Conservation (phyloP, 305 asterid genomes). For the Fraxinus sp. region DNA sequence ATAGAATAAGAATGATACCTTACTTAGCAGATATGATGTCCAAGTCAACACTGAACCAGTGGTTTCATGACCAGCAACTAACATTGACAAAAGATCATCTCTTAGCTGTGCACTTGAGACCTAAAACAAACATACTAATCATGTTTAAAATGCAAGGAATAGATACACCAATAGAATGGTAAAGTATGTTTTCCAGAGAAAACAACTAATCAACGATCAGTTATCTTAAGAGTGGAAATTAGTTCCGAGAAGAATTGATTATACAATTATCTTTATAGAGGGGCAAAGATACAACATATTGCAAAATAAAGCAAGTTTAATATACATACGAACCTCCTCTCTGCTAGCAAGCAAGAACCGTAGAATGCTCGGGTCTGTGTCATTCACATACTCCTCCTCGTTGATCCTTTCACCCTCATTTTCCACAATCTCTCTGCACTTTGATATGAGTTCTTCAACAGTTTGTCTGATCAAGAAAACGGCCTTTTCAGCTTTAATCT, state of each 20-base stretch:
- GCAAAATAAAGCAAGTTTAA: slow-evolving; percentile 4
- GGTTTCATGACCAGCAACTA: slow-evolving; percentile 97
- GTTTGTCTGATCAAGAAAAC: slow-evolving; percentile 68
- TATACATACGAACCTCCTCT: slow-evolving; percentile 63
- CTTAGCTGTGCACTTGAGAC: slow-evolving; percentile 86
- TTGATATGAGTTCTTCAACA: slow-evolving; percentile 75
- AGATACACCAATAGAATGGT: not conserved
- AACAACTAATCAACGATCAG: not conserved
- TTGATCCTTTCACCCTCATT: slow-evolving; percentile 78
- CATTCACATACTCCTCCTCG: slow-evolving; percentile 86
- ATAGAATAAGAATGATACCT: slow-evolving; percentile 46
- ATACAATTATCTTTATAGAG: not conserved
- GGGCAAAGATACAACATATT: not conserved
- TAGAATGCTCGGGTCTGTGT: slow-evolving; percentile 84
- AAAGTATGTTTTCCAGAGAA: not conserved
- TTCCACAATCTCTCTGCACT: slow-evolving; percentile 85
- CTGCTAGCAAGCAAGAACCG: slow-evolving; percentile 95
- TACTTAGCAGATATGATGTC: slow-evolving; percentile 81
- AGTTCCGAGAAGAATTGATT: not conserved
- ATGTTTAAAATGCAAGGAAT: not conserved
- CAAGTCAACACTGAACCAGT: slow-evolving; percentile 94
- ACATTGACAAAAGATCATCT: slow-evolving; percentile 93
- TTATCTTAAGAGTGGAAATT: not conserved
- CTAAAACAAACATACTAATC: slow-evolving; percentile 34
- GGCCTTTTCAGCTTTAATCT: slow-evolving; percentile 81